These are phyloP conservation scores for Mentha longifolia DNA, from an alignment of 257 asterid genomes.

Conservation along the genomic window DNA sequence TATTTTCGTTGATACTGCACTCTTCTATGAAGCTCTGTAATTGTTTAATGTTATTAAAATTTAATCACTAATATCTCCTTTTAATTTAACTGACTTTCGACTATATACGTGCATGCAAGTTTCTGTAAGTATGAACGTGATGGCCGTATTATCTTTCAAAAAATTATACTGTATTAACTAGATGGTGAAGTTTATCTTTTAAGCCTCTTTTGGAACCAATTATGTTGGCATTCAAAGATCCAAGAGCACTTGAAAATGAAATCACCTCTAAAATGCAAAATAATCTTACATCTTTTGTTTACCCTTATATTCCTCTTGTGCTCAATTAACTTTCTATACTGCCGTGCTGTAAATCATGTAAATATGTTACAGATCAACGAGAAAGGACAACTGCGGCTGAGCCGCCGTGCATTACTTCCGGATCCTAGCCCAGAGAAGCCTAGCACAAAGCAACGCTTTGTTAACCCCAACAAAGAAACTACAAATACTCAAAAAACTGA, in stretches of 20 bases:
- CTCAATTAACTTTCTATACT: neutral
- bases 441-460: conserved; percentile 45
- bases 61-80: conserved; percentile 4
- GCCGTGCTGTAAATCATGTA: conserved; percentile 1
- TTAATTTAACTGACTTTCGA: neutral
- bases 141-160: neutral
- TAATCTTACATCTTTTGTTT: neutral
- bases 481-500: conserved; percentile 40
- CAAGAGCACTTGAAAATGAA: too few relatives aligned
- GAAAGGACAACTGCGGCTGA: conserved; percentile 93
- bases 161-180: neutral
- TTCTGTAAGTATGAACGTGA: neutral
- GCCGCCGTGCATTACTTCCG: conserved; percentile 94
- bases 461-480: conserved; percentile 42
- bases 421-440: conserved; percentile 59
- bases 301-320: neutral
- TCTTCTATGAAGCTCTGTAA: neutral
- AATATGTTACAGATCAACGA: conserved; percentile 72
- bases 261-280: neutral
- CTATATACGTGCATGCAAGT: neutral
- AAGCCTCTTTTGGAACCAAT: too few relatives aligned
- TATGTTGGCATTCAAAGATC: too few relatives aligned
- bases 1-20: conserved; percentile 9
- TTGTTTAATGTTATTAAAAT: neutral
- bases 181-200: neutral